Evolutionary conservation across 1,284 basidiomycete genomes (phyloP), one percentile per base, ranked within the genome.

Genomic region (Ceratobasidium sp.): DNA sequence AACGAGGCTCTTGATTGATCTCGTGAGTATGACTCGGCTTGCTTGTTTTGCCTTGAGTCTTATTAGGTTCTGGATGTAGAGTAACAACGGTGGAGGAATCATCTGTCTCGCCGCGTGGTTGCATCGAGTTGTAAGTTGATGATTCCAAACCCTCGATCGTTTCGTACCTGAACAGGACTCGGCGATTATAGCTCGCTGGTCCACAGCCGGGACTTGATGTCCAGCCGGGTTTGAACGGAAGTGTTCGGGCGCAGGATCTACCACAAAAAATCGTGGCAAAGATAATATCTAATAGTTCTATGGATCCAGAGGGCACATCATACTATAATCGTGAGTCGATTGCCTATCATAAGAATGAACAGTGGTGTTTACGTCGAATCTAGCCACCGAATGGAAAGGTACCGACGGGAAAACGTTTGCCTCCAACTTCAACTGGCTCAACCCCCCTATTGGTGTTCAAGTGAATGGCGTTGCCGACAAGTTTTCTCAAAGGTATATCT

Each of bases 51-150:
- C 28, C 18, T 46, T 69, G 4, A n/a, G 12, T 43, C 34, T 21
- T 14, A 3, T 52, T 21, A 72, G 52, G n/a, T 30, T 10, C 26
- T 67, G 16, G 18, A 8, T 1, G 9, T 71, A 87, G 86, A 84
- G 84, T 4, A 87, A 88, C 77, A 88, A 88, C 74, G 87, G 87
- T 50, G 87, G 87, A 73, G 87, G 83, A 77, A 75, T 78, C 55
- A 32, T 46, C n/a, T 73, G 73, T 43, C 28, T 72, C 14, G 67
- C 67, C 4, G 53, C 53, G 26, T 70, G 67, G 67, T 26, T 70
- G 26, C 67, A 70, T 41, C 67, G 67, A 8, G 67, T 70, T 4
- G 67, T 70, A 43, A 5, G 41, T 46, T 43, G 12, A 46, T n/a
- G n/a, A n/a, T n/a, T 32, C 30, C 14, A 16, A 14, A 5, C 34